Percentiles rank a stretch among this genome's conserved stretches.
These are phyloP conservation scores for Pseudogymnoascus sp. DNA, from an alignment of 2,329 filamentous ascomycete genomes.

Conservation along the genomic window DNA sequence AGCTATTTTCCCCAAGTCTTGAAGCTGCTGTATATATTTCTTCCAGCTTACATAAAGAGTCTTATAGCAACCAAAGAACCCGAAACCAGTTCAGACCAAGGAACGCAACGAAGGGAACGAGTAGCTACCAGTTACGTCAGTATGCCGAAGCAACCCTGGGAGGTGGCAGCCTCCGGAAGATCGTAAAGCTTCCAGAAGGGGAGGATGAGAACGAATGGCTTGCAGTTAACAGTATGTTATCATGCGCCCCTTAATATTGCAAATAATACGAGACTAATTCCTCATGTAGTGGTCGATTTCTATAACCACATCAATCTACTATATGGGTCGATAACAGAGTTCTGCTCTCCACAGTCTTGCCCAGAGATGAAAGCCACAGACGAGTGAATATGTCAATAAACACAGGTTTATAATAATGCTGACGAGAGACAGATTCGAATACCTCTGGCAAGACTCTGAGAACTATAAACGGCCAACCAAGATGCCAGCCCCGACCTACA, in stretches of 20 bases:
- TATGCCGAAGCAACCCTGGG: constrained; percentile 97
- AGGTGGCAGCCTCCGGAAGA: constrained; percentile 88
- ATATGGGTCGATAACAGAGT: constrained; percentile 97
- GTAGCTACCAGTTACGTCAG: constrained; percentile 87
- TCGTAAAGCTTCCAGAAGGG: constrained; percentile 92
- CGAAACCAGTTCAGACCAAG: constrained; percentile 88
- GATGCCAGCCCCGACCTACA: constrained; percentile 94
- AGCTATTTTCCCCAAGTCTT: constrained; percentile 31
- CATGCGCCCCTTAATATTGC: neutral
- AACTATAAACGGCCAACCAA: constrained; percentile 94
- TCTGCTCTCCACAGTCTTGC: constrained; percentile 93
- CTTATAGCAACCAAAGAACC: constrained; percentile 69
- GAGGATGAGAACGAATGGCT: constrained; percentile 98
- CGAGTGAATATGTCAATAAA: constrained; percentile 51
- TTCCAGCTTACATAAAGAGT: constrained; percentile 28
- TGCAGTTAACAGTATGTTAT: constrained; percentile 76
- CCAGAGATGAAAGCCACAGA: constrained; percentile 99
- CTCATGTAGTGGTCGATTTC: constrained; percentile 83
- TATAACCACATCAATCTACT: constrained; percentile 99
- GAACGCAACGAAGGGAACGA: constrained; percentile 74
- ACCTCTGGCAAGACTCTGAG: constrained; percentile 95
- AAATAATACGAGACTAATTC: constrained; percentile 21
- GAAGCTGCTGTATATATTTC: constrained; percentile 29
- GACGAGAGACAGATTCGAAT: constrained; percentile 65
- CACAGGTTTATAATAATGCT: neutral